Evolutionary conservation across 176 grass and related monocot species (phyloP), one percentile per base, ranked within the genome.

Genomic region (Carex parvula): DNA sequence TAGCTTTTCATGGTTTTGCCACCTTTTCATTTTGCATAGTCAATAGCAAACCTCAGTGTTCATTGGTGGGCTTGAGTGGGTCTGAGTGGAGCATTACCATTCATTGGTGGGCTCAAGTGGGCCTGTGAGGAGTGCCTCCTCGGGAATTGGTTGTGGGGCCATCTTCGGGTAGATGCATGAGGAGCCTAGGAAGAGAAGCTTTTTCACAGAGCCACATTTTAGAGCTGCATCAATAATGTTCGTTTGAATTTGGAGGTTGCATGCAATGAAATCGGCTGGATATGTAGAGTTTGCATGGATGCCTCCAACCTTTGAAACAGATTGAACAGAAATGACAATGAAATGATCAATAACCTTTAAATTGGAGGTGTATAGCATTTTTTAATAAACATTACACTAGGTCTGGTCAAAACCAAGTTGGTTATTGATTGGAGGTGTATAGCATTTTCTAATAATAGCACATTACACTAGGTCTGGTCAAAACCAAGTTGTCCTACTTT

Each of bases 31-130:
- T 65, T 65, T 69, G 14, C 5, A 44, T 11, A 46, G 8, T 60
- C 58, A 65, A 64, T 13, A 52, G 18, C 21, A 68, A 66, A 32
- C 17, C 42, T 3, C 15, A 32, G 16, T 29, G 62, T 54, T 83
- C 79, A 81, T 80, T 86, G 50, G 84, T 86, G 57, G 88, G 84
- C 69, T 89, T 70, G 62, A 84, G 88, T 11, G 84, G 73, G 33
- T 73, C 81, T 32, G 88, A 70, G 15, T 2, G 52, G 26, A 57
- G 73, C 73, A n/a, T 78, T 75, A 92, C 85, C 80, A 87, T 82
- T 87, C 84, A 82, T 90, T 90, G 81, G 84, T 90, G 60, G 88
- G 88, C 64, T 90, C 88, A n/a, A 90, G 88, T 11, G 88, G 85
- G 22, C 88, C 85, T 21, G 88, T 72, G 63, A 90, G 88, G 64